Evolutionary conservation across 2,329 filamentous ascomycete genomes (phyloP).

Genomic region (Malbranchea zuffiana): DNA sequence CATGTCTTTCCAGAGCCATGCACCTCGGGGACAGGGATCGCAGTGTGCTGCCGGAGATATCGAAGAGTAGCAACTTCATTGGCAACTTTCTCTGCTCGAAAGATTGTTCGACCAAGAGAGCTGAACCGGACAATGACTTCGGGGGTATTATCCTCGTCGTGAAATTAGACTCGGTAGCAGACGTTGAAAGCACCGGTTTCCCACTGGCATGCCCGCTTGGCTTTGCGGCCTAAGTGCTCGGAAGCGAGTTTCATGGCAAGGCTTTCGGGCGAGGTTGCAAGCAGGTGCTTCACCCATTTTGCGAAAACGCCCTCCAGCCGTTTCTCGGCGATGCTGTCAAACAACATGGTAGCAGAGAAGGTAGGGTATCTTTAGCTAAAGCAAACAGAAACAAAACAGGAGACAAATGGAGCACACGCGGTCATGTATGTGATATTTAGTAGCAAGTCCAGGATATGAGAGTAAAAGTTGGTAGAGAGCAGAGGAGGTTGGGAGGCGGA

Average conservation of each 20-base stretch:
- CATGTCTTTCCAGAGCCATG: slow-evolving; percentile 17
- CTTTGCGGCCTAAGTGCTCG: slow-evolving; percentile 16
- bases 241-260: slow-evolving; percentile 20
- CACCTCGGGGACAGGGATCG: slow-evolving; percentile 20
- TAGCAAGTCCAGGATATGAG: no score
- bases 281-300: slow-evolving; percentile 19
- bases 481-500: no score
- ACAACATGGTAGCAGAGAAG: slow-evolving; percentile 16
- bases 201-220: slow-evolving; percentile 16
- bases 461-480: no score
- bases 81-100: slow-evolving; percentile 22
- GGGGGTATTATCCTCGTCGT: slow-evolving; percentile 15
- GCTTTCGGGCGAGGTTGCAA: slow-evolving; percentile 18
- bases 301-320: slow-evolving; percentile 18
- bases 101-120: slow-evolving; percentile 19
- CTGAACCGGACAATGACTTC: slow-evolving; percentile 26
- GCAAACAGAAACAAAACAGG: not conserved
- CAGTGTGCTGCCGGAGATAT: slow-evolving; percentile 20
- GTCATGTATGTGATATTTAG: no score
- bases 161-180: slow-evolving; percentile 22
- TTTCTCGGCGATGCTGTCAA: slow-evolving; percentile 19
- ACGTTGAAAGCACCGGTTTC: slow-evolving; percentile 25
- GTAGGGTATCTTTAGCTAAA: no score
- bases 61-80: slow-evolving; percentile 21
- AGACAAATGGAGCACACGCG: not conserved